Evolutionary conservation across 768 basidiomycete genomes (phyloP).

Genomic region (Tylopilus subfusipes): DNA sequence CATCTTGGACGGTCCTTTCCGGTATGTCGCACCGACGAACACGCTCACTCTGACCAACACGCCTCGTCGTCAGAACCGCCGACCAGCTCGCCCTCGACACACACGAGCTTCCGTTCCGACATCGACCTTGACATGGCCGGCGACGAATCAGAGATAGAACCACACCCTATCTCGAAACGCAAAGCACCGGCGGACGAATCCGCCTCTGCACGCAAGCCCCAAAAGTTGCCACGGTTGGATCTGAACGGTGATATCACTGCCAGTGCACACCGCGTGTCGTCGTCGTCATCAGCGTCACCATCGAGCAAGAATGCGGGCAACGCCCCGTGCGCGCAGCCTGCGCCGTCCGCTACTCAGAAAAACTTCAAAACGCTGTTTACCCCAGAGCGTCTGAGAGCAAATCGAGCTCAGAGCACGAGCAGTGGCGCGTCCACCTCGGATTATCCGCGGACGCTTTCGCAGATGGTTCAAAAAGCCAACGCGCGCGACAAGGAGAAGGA

Average conservation of each 20-base stretch:
- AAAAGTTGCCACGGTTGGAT: slow-evolving; percentile 23
- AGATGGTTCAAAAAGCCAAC: slow-evolving; percentile 6
- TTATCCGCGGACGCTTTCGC: slow-evolving; percentile 16
- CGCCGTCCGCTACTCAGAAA: background rate
- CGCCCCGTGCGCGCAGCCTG: slow-evolving; percentile 9
- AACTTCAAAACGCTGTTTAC: background rate
- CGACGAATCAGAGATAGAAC: slow-evolving; percentile 16
- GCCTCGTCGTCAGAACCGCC: slow-evolving; percentile 14
- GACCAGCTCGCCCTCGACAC: slow-evolving; percentile 18
- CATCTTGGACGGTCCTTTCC: slow-evolving; percentile 26
- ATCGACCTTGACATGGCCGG: slow-evolving; percentile 19
- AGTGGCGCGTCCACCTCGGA: slow-evolving; percentile 17
- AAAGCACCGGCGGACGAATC: slow-evolving; percentile 20
- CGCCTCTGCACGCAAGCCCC: slow-evolving; percentile 4
- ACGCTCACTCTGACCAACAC: slow-evolving; percentile 1
- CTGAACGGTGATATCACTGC: background rate
- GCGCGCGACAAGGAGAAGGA: slow-evolving; percentile 7
- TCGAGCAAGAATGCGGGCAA: background rate
- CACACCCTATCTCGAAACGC: slow-evolving; percentile 22
- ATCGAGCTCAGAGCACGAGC: background rate
- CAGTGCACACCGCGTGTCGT: background rate
- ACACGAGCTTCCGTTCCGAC: slow-evolving; percentile 13
- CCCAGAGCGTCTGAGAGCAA: background rate
- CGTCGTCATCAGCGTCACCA: background rate
- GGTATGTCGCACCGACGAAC: slow-evolving; percentile 15